Evolutionary conservation across 2,329 filamentous ascomycete species (phyloP).

Genomic region (Aspergillus japonicus): DNA sequence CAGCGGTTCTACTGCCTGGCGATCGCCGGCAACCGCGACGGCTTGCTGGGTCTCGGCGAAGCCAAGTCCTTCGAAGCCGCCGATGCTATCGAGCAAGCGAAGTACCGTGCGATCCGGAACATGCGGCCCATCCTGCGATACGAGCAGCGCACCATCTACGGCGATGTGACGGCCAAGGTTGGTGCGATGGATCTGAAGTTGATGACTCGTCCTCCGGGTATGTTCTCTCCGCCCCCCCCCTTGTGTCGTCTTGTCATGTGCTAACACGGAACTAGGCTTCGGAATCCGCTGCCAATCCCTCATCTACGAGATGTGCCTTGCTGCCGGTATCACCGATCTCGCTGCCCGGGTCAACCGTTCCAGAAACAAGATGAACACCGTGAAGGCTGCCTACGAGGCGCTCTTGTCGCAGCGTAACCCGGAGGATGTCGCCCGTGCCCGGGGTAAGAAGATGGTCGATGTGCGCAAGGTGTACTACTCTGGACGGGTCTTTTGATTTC

Average conservation of each 20-base stretch:
- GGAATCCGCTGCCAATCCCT: conserved; percentile 87
- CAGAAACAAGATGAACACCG: conserved; percentile 95
- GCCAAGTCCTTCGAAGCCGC: conserved; percentile 77
- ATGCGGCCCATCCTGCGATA: conserved; percentile 91
- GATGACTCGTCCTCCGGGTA: conserved; percentile 83
- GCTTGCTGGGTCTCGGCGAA: conserved; percentile 82
- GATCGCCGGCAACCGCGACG: conserved; percentile 83
- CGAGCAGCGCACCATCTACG: conserved; percentile 88
- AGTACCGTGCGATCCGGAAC: conserved; percentile 80
- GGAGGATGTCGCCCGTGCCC: conserved; percentile 81
- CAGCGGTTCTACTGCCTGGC: conserved; percentile 70
- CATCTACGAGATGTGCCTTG: conserved; percentile 92
- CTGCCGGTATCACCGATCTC: conserved; percentile 82
- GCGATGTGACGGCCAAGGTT: conserved; percentile 78
- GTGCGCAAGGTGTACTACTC: conserved; percentile 97
- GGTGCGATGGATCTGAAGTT: conserved; percentile 84
- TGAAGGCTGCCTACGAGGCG: conserved; percentile 85
- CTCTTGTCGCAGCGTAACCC: conserved; percentile 81
- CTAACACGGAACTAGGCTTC: conserved; percentile 66
- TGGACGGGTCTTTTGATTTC: conserved; percentile 43
- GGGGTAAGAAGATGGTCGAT: conserved; percentile 94
- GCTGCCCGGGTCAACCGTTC: conserved; percentile 78
- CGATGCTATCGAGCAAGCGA: conserved; percentile 69
- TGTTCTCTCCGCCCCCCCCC: conserved; percentile 32
- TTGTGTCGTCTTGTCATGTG: background rate